Evolutionary conservation across 768 basidiomycete genomes (phyloP).

Genomic region (Suillus spraguei): DNA sequence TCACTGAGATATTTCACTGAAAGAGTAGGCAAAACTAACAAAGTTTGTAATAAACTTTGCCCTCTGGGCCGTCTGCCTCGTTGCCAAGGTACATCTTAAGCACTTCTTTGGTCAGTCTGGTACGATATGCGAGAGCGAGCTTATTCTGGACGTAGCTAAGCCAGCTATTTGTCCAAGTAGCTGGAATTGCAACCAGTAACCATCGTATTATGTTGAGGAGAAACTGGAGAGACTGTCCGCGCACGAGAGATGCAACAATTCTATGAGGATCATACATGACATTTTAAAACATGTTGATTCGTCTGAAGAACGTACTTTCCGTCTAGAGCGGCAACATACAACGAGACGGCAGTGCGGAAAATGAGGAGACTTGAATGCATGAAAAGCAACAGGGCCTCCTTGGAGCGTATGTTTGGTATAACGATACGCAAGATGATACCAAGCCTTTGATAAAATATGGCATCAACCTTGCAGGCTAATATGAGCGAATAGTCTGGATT

Average conservation of each 20-base stretch:
- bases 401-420: constrained; percentile 81
- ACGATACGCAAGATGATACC: constrained; percentile 80
- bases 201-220: constrained; percentile 85
- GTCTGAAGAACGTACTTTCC: constrained; percentile 63
- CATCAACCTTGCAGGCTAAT: constrained; percentile 69
- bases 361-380: constrained; percentile 91
- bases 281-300: constrained; percentile 6
- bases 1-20: constrained; percentile 6
- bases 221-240: constrained; percentile 79
- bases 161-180: constrained; percentile 93
- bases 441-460: constrained; percentile 84
- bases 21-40: constrained; percentile 45
- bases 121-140: constrained; percentile 85
- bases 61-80: constrained; percentile 60
- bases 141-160: constrained; percentile 93
- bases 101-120: constrained; percentile 81
- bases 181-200: constrained; percentile 90
- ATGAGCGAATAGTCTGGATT: not conserved
- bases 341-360: constrained; percentile 86
- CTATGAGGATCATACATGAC: constrained; percentile 39
- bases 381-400: constrained; percentile 83
- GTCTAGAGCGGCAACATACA: constrained; percentile 94
- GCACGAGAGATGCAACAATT: constrained; percentile 94
- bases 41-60: constrained; percentile 93
- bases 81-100: constrained; percentile 85